Percentiles rank a stretch among this genome's conserved stretches.
Conservation (phyloP, 2,329 filamentous ascomycete genomes). For the Talaromyces sp. region DNA sequence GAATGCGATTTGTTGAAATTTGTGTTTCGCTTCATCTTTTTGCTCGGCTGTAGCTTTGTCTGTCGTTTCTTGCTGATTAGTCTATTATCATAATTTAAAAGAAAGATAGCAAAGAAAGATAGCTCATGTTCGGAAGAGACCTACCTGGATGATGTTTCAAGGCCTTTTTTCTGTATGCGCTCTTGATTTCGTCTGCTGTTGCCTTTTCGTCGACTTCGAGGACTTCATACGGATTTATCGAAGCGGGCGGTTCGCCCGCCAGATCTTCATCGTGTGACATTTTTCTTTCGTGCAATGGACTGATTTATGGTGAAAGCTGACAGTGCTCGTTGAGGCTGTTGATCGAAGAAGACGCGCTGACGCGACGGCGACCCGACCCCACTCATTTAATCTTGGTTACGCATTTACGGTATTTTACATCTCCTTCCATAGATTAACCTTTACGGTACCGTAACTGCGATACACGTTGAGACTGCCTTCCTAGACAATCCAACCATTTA, state of each 20-base stretch:
- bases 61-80: too few species aligned
- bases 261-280: constrained; percentile 44
- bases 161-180: constrained; percentile 85
- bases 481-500: background rate
- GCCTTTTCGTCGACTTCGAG: constrained; percentile 67
- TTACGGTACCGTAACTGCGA: background rate
- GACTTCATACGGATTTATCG: constrained; percentile 72
- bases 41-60: constrained; percentile 70
- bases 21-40: constrained; percentile 67
- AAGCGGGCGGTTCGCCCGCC: constrained; percentile 59
- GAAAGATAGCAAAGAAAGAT: too few species aligned
- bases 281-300: background rate
- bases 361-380: background rate
- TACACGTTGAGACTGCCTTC: background rate
- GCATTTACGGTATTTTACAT: background rate
- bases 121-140: constrained; percentile 20
- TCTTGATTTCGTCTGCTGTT: constrained; percentile 74
- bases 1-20: constrained; percentile 87
- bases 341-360: background rate
- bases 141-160: constrained; percentile 80
- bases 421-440: background rate
- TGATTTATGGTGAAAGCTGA: background rate
- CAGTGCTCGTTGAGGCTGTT: background rate
- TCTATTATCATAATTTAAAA: too few species aligned
- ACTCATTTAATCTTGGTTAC: background rate